Conservation (phyloP, 163 green algal genomes). For the Prototheca wickerhamii region DNA sequence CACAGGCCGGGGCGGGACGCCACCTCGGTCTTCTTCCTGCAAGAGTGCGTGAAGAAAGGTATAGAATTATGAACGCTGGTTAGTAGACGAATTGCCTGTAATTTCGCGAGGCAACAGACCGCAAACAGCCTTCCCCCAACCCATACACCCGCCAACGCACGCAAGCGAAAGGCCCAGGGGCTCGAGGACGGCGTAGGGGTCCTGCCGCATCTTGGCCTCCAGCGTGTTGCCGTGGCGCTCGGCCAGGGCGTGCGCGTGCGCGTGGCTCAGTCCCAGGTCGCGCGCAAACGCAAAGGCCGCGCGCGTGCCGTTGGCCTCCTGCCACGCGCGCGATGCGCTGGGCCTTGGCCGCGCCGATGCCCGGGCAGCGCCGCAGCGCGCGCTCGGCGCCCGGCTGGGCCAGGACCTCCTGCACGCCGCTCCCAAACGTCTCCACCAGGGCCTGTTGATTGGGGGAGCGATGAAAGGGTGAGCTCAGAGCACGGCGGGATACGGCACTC, state of each 20-base stretch:
- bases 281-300: slow-evolving; percentile 17
- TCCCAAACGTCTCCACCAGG: slow-evolving; percentile 21
- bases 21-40: too few relatives aligned
- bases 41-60: too few relatives aligned
- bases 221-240: slow-evolving; percentile 13
- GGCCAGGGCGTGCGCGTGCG: slow-evolving; percentile 22
- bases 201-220: slow-evolving; percentile 8
- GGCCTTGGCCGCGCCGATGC: slow-evolving; percentile 27
- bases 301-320: slow-evolving; percentile 20
- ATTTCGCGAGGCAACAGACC: too few relatives aligned
- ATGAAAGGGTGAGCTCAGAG: background rate
- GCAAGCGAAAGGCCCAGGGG: slow-evolving; percentile 8
- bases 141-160: background rate
- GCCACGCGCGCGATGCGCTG: slow-evolving; percentile 33
- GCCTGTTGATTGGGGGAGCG: background rate
- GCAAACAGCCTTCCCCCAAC: too few relatives aligned
- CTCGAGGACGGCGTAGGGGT: slow-evolving; percentile 32
- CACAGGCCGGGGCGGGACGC: too few relatives aligned
- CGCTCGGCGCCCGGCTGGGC: slow-evolving; percentile 12
- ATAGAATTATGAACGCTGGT: too few relatives aligned
- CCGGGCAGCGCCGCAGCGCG: slow-evolving; percentile 13
- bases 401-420: slow-evolving; percentile 18
- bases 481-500: too few relatives aligned
- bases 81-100: too few relatives aligned
- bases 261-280: slow-evolving; percentile 14